Percentiles rank a stretch among this genome's conserved stretches.
Conservation (phyloP, 192 early-diverging fungal species). For the Backusella luteola region DNA sequence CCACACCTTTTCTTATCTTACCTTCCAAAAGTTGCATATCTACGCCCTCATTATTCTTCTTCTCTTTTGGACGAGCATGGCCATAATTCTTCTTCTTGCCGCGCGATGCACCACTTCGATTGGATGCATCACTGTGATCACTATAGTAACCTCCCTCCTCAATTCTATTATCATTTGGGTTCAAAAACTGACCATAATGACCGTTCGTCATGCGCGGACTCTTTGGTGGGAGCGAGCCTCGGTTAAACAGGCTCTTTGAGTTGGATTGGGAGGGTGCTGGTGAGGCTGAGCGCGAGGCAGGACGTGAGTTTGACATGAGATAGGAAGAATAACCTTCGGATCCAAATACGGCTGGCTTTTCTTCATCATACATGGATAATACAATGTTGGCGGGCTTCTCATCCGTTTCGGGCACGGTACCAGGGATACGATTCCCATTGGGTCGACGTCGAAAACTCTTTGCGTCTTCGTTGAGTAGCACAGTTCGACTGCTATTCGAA, state of each 20-base stretch:
- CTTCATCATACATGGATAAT: conserved; percentile 32
- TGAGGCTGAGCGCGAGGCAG: conserved; percentile 23
- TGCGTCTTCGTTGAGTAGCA: conserved; percentile 2
- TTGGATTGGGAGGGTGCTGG: conserved; percentile 16
- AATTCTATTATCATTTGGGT: conserved; percentile 21
- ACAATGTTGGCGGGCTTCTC: conserved; percentile 26
- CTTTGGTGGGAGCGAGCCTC: conserved; percentile 20
- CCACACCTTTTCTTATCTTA: conserved; percentile 20
- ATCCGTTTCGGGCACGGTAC: conserved; percentile 24
- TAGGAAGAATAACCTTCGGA: conserved; percentile 6
- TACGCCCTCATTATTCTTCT: conserved; percentile 71
- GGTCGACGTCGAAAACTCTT: conserved; percentile 20
- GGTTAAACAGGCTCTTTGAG: conserved; percentile 37
- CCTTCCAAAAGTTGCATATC: conserved; percentile 74
- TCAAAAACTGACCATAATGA: conserved; percentile 35
- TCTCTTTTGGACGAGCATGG: conserved; percentile 48
- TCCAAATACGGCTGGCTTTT: background rate
- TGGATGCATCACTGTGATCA: conserved; percentile 39
- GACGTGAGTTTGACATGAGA: conserved; percentile 17
- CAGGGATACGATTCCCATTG: conserved; percentile 1
- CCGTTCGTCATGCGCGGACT: conserved; percentile 8
- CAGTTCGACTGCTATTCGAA: background rate
- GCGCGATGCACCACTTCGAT: conserved; percentile 16
- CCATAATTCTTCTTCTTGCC: conserved; percentile 5
- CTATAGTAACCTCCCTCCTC: conserved; percentile 29